Conservation (phyloP, 208 protist species). For the Kentomonas sorsogonicus region DNA sequence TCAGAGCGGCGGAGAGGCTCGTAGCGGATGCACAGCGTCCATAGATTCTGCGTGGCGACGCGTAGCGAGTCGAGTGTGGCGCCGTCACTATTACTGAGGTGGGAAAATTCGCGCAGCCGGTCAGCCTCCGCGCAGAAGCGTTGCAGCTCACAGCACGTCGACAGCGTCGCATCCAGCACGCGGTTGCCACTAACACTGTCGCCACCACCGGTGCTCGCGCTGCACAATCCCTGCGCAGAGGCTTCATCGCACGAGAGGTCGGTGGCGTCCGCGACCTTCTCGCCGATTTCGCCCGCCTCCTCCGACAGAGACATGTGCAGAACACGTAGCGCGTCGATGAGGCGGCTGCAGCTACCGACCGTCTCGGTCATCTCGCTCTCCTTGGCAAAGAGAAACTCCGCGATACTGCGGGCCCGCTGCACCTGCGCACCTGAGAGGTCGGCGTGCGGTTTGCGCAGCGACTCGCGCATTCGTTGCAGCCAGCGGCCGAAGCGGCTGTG, state of each 20-base stretch:
- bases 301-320: constrained; percentile 27
- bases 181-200: no score
- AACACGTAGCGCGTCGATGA: constrained; percentile 33
- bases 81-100: no score
- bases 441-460: constrained; percentile 64
- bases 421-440: constrained; percentile 85
- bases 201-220: no score
- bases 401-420: constrained; percentile 59
- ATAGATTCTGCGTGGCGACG: constrained; percentile 38
- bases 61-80: constrained; percentile 36
- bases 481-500: constrained; percentile 77
- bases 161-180: constrained; percentile 41
- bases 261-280: constrained; percentile 4
- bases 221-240: background rate
- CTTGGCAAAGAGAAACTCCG: constrained; percentile 65
- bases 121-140: constrained; percentile 34
- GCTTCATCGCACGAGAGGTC: background rate
- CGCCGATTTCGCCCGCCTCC: no score
- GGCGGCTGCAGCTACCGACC: constrained; percentile 25
- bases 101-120: constrained; percentile 61
- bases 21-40: constrained; percentile 39
- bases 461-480: constrained; percentile 83
- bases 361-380: constrained; percentile 29
- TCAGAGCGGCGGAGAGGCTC: constrained; percentile 32
- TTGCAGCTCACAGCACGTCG: constrained; percentile 48